These are phyloP conservation scores for Crepidotus variabilis DNA, from an alignment of 768 basidiomycete species.

Conservation along the genomic window DNA sequence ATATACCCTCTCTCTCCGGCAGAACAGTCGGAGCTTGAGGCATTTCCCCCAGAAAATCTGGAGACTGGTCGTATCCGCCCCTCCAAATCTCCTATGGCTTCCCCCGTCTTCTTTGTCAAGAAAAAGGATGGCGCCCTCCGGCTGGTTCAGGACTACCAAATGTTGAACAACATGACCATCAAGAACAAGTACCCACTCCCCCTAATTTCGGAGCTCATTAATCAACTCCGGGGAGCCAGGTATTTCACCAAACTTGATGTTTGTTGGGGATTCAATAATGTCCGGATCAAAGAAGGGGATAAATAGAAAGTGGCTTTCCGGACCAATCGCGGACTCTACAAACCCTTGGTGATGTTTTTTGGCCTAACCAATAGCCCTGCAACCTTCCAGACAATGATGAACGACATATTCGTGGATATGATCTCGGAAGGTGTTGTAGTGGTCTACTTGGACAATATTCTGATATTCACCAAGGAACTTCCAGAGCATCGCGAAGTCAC, in stretches of 20 bases:
- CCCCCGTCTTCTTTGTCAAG: constrained; percentile 6
- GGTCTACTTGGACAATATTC: no score
- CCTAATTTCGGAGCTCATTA: constrained; percentile 21
- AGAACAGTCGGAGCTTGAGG: no score
- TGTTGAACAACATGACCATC: constrained; percentile 23
- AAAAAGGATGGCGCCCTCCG: constrained; percentile 16
- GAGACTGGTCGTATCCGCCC: not conserved
- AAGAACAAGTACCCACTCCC: constrained; percentile 27
- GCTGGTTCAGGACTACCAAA: constrained; percentile 19
- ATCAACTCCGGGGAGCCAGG: constrained; percentile 12
- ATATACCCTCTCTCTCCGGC: no score
- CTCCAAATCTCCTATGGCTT: not conserved
- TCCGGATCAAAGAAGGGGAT: constrained; percentile 25
- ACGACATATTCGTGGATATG: constrained; percentile 1
- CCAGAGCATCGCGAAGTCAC: no score
- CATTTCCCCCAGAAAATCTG: no score
- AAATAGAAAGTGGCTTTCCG: not conserved
- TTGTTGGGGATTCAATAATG: constrained; percentile 29
- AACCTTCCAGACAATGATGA: constrained; percentile 12
- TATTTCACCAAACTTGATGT: constrained; percentile 33
- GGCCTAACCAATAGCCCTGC: constrained; percentile 5
- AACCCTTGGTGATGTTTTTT: not conserved
- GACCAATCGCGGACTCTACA: not conserved
- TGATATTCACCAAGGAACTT: no score
- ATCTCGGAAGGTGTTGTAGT: no score